Percentiles rank a stretch among this genome's conserved stretches.
phyloP scores from a whole-genome alignment of 345 rosid species.

The Moringa oleifera region DNA sequence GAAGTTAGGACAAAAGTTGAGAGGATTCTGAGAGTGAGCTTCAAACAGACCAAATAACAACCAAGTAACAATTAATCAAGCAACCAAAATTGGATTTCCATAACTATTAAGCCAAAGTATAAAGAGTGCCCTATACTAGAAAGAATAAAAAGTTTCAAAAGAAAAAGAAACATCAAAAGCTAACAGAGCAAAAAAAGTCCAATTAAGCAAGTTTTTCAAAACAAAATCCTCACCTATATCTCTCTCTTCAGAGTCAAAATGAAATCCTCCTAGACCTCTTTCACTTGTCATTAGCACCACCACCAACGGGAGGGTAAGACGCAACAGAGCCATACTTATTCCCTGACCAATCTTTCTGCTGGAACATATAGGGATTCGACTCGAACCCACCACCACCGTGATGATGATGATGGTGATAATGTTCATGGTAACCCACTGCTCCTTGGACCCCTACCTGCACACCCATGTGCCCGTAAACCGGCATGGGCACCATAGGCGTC shows the following conservation, averaged over 20 bases:
- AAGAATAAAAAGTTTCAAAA: background rate
- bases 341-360: slow-evolving; percentile 58
- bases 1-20: too few species aligned
- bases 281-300: slow-evolving; percentile 50
- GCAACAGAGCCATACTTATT: slow-evolving; percentile 50
- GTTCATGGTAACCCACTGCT: slow-evolving; percentile 26
- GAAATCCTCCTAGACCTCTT: background rate
- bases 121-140: too few species aligned
- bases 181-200: background rate
- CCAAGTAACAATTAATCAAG: background rate
- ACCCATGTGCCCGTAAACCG: slow-evolving; percentile 58
- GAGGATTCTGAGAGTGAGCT: background rate
- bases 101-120: background rate
- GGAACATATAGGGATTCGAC: slow-evolving; percentile 49
- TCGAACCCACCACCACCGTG: slow-evolving; percentile 45
- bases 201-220: background rate
- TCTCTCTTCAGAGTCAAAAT: background rate
- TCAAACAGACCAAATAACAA: background rate
- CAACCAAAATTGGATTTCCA: background rate
- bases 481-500: slow-evolving; percentile 51
- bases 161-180: too few species aligned
- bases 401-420: slow-evolving; percentile 19
- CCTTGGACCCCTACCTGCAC: slow-evolving; percentile 25
- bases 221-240: background rate
- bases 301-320: slow-evolving; percentile 49